Conservation (phyloP, 1,284 basidiomycete genomes). For the Vanrija humicola region DNA sequence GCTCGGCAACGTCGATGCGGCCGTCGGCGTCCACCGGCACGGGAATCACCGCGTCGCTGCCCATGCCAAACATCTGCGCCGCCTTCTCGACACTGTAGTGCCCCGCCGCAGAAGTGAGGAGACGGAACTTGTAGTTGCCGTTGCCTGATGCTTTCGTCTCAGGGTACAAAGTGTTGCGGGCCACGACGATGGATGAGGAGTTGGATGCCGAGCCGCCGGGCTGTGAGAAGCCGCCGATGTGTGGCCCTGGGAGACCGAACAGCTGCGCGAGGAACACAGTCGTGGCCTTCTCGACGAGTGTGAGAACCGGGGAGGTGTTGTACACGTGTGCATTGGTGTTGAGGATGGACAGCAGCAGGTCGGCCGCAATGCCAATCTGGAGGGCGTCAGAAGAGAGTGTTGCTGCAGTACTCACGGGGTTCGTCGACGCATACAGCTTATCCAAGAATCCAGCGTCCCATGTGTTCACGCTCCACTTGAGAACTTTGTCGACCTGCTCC, state of each 20-base stretch:
- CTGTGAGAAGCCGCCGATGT: constrained; percentile 25
- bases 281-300: constrained; percentile 32
- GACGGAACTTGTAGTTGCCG: constrained; percentile 26
- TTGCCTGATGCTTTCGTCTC: constrained; percentile 39
- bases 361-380: constrained; percentile 42
- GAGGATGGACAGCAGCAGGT: constrained; percentile 44
- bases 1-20: constrained; percentile 16
- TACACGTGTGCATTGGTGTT: constrained; percentile 51
- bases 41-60: constrained; percentile 38
- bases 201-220: constrained; percentile 49
- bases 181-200: constrained; percentile 46
- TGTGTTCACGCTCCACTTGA: constrained; percentile 30
- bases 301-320: constrained; percentile 48
- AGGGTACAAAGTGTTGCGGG: constrained; percentile 43
- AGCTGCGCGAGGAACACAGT: constrained; percentile 23
- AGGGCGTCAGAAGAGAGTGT: background rate
- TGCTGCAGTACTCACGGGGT: constrained; percentile 25
- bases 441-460: constrained; percentile 38
- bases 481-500: constrained; percentile 17
- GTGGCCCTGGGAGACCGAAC: constrained; percentile 19
- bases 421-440: constrained; percentile 48
- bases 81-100: constrained; percentile 50
- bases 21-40: constrained; percentile 38
- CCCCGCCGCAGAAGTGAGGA: constrained; percentile 45
- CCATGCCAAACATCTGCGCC: constrained; percentile 47